Base-by-base conservation (phyloP, 805 yeast genomes). In the Lachancea waltii region DNA sequence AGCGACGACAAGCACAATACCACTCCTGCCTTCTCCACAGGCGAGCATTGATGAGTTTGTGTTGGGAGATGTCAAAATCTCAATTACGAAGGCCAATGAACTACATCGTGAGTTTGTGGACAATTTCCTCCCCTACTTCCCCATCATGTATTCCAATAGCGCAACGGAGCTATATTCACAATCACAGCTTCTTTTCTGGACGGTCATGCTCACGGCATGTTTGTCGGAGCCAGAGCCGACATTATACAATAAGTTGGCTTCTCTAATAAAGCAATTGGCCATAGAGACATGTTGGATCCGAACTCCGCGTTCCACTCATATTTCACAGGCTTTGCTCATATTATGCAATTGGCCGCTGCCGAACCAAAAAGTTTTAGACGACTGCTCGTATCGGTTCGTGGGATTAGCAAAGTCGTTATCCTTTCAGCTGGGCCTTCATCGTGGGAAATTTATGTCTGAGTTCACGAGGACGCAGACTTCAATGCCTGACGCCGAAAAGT, bases 271-370 rank as follows among this genome's bases (percentile, higher is more conserved):
- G 52, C 92, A 85, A 52, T 64, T 87, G 48, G 95, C 95, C 0
- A 85, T 85, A 37, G 95, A 85, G 53, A 85, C 94, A 0, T 86
- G 95, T 62, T 85, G 95, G 94, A 77, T 87, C 34, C 68, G 89
- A 41, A 89, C 97, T 0, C 96, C 97, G 2, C 71, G 97, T 54
- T 84, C 95, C 2, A 85, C 96, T 0, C 95, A 89, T 58, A 89
- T 89, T 27, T 85, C 89, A 6, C 97, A 89, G 55, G 95, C 96
- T 0, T 65, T 89, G 27, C 64, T 89, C 18, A 81, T 89, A n/a
- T 66, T 89, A 20, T 77, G 89, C 20, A 77, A 78, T 11, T 89
- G 97, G 97, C 96, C 96, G 0, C 60, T 89, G 31, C 97, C 97
- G 0, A 87, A 87, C 53, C 89, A 84, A 53, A 89, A 87, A 53